Evolutionary conservation across 148 eudicot species (phyloP).

Genomic region (Vaccinium vitisidaea): DNA sequence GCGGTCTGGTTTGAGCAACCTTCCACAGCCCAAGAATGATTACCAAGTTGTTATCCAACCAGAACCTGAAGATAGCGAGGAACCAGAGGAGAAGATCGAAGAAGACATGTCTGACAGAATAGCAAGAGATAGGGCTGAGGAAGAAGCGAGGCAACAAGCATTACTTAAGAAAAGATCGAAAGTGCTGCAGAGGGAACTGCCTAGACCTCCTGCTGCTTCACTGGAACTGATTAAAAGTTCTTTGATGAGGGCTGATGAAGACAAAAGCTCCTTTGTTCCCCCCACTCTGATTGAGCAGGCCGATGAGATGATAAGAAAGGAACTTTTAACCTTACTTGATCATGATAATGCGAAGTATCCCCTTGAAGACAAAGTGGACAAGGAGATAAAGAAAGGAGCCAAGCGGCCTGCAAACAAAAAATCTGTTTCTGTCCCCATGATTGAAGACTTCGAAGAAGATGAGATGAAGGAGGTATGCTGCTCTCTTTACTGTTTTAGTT

Average conservation of each 20-base stretch:
- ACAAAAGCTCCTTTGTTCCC: conserved; percentile 94
- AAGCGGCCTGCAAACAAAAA: conserved; percentile 65
- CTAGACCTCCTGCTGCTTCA: conserved; percentile 86
- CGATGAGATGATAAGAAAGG: conserved; percentile 89
- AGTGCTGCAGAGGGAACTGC: conserved; percentile 97
- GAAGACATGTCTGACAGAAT: conserved; percentile 98
- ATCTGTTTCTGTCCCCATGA: conserved; percentile 47
- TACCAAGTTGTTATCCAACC: conserved; percentile 85
- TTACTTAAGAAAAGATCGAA: conserved; percentile 88
- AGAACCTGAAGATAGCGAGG: conserved; percentile 80
- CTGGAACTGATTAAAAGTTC: conserved; percentile 67
- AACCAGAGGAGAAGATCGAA: conserved; percentile 84
- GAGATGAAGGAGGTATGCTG: conserved; percentile 72
- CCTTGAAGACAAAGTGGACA: conserved; percentile 63
- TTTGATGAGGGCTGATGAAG: conserved; percentile 83
- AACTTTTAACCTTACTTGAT: conserved; percentile 75
- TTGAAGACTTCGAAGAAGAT: conserved; percentile 82
- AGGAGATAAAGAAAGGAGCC: conserved; percentile 79
- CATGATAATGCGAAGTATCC: conserved; percentile 98
- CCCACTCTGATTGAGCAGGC: conserved; percentile 92
- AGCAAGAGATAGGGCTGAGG: conserved; percentile 89
- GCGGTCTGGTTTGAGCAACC: conserved; percentile 73
- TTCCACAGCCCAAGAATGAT: conserved; percentile 96
- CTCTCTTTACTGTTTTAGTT: conserved; percentile 7
- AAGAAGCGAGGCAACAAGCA: conserved; percentile 85